phyloP scores from a whole-genome alignment of 306 rosid species.

The Begonia loranthoides region DNA sequence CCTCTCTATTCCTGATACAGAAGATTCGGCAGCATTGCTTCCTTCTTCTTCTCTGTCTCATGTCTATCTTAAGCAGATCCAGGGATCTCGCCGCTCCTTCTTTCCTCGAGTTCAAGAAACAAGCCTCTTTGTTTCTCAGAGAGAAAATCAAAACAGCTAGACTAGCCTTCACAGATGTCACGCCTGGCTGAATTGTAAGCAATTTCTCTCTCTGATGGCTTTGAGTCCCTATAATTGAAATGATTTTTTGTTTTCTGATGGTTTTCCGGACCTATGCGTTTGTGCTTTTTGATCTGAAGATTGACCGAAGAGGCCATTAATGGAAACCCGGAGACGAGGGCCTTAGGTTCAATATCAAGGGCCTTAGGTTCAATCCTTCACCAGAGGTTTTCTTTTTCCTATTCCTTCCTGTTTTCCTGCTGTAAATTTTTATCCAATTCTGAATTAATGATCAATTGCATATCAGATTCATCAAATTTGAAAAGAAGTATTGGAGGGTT shows the following conservation, averaged over 20 bases:
- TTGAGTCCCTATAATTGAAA: no score
- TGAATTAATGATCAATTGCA: not conserved
- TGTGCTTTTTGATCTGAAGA: constrained; percentile 17
- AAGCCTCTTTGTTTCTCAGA: constrained; percentile 87
- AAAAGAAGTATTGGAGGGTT: constrained; percentile 75
- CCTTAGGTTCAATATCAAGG: constrained; percentile 71
- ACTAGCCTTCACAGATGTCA: constrained; percentile 90
- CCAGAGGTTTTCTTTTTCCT: constrained; percentile 16
- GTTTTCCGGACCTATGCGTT: constrained; percentile 5
- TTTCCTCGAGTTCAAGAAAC: constrained; percentile 67
- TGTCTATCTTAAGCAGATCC: constrained; percentile 36
- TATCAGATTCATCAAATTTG: constrained; percentile 57
- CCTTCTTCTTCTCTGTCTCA: not conserved
- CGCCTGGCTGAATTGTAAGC: constrained; percentile 71
- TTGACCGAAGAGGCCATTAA: constrained; percentile 75
- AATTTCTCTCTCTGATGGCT: no score
- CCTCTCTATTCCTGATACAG: no score
- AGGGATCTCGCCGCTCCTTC: constrained; percentile 30
- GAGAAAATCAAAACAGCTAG: constrained; percentile 90
- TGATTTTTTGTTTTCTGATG: no score
- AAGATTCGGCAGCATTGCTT: no score
- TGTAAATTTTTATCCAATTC: constrained; percentile 2
- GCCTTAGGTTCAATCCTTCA: constrained; percentile 51
- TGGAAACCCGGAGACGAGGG: constrained; percentile 60
- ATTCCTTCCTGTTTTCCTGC: not conserved